Base-by-base conservation (phyloP, 139 green algal species). In the Desmodesmus armatus region DNA sequence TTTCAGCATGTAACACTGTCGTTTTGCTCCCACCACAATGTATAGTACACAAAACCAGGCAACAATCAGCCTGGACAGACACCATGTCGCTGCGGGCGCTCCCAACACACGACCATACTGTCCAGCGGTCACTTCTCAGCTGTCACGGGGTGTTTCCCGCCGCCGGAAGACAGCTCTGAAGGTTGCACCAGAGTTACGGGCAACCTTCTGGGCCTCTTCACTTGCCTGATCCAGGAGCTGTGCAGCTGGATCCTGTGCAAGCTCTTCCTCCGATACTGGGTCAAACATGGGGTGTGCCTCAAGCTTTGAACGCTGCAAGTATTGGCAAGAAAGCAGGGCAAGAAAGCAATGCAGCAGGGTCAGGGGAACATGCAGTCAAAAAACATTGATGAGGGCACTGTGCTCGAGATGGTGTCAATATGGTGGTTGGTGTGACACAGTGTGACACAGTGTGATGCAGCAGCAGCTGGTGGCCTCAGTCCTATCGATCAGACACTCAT, bases 121-220 rank as follows among this genome's bases (percentile, higher is more conserved):
- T n/a, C n/a, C n/a, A n/a, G n/a, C n/a, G n/a, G n/a, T n/a, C n/a
- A n/a, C n/a, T n/a, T n/a, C n/a, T n/a, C n/a, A n/a, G n/a, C n/a
- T n/a, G n/a, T 63, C 31, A 33, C 80, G 41, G 5, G 80, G 80
- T 9, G 33, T 25, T 47, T 78, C 80, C 43, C 66, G 70, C 25
- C 94, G 88, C 44, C 89, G 76, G 60, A 94, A 97, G 27, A 97
- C 92, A 15, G 87, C 82, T 11, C 90, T 83, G 76, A 88, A 94
- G 6, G 92, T 96, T 19, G 73, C 83, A 25, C 96, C 96, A 25
- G 87, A 73, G 78, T 98, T 98, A 58, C 95, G 90, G 25, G 92
- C 93, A 47, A 99, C 96, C 87, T 99, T 99, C 85, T 97, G 94
- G 0, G 91, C 96, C 86, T 99, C 96, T 85, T 99, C 96, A 4